Percentiles rank a stretch among this genome's conserved stretches.
Evolutionary conservation across 305 asterid genomes (phyloP).

Genomic region (Plantago rigida): DNA sequence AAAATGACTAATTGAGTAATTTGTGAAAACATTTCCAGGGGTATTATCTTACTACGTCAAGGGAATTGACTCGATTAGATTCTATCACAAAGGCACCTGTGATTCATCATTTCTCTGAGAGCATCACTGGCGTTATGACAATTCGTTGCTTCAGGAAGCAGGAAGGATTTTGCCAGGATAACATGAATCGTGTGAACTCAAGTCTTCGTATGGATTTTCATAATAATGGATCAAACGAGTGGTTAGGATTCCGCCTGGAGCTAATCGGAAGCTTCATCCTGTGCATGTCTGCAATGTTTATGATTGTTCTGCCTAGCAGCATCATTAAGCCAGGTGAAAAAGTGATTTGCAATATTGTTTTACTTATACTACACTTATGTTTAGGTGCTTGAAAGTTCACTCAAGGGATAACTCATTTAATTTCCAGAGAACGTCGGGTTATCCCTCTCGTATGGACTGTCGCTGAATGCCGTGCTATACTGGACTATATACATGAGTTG

Average conservation of each 20-base stretch:
- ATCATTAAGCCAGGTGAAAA: constrained; percentile 75
- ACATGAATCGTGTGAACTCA: constrained; percentile 61
- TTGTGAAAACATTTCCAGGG: constrained; percentile 43
- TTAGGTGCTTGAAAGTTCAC: neutral
- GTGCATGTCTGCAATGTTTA: constrained; percentile 65
- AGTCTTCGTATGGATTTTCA: constrained; percentile 90
- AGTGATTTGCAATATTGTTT: constrained; percentile 12
- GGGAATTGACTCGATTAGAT: constrained; percentile 87
- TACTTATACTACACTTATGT: neutral
- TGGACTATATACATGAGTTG: constrained; percentile 65
- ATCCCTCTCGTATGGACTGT: constrained; percentile 79
- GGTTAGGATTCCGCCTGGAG: constrained; percentile 93
- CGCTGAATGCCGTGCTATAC: constrained; percentile 62
- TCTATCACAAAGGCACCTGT: constrained; percentile 98
- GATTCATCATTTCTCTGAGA: constrained; percentile 91
- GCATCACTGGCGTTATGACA: constrained; percentile 89
- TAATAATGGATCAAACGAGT: constrained; percentile 84
- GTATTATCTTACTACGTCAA: constrained; percentile 76
- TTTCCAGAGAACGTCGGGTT: constrained; percentile 82
- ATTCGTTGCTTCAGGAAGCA: constrained; percentile 82
- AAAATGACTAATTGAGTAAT: neutral
- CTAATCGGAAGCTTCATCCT: constrained; percentile 74
- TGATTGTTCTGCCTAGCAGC: constrained; percentile 87
- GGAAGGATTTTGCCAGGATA: constrained; percentile 58
- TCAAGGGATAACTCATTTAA: constrained; percentile 10